Percentiles rank a stretch among this genome's conserved stretches.
Evolutionary conservation across 164 flowering plant genomes (phyloP).

Genomic region (Magnolia changhungtana): DNA sequence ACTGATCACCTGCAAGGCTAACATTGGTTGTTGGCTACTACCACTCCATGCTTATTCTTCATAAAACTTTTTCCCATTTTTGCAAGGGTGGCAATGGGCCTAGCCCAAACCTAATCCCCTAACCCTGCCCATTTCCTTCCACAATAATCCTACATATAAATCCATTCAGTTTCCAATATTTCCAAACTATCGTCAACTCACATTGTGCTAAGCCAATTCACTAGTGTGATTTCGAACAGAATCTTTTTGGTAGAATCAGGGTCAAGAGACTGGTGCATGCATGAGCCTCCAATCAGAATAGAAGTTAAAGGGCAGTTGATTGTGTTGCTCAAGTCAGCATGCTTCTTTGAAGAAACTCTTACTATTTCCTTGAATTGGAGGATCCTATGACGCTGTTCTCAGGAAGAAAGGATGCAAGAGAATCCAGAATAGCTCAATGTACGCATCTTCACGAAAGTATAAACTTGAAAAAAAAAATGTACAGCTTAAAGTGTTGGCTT

Average conservation of each 20-base stretch:
- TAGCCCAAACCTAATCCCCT: too few relatives aligned
- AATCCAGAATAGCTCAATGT: not conserved
- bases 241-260: not conserved
- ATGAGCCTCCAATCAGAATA: not conserved
- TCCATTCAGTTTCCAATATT: too few relatives aligned
- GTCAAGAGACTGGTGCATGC: not conserved
- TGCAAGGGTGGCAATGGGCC: too few relatives aligned
- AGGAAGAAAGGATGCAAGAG: not conserved
- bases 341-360: not conserved
- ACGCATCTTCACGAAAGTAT: not conserved
- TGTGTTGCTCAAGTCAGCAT: not conserved
- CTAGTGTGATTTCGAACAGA: not conserved
- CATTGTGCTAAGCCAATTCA: too few relatives aligned
- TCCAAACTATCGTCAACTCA: too few relatives aligned
- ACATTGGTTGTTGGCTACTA: too few relatives aligned
- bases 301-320: not conserved
- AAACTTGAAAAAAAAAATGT: not conserved
- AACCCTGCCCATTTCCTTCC: too few relatives aligned
- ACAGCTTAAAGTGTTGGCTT: not conserved
- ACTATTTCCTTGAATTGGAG: not conserved
- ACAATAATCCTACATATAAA: too few relatives aligned
- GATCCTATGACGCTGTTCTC: not conserved
- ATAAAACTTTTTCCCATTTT: too few relatives aligned
- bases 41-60: too few relatives aligned
- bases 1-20: too few relatives aligned